Evolutionary conservation across 2,329 filamentous ascomycete genomes (phyloP), one percentile per base, ranked within the genome.

Genomic region (Akanthomyces lecanii): DNA sequence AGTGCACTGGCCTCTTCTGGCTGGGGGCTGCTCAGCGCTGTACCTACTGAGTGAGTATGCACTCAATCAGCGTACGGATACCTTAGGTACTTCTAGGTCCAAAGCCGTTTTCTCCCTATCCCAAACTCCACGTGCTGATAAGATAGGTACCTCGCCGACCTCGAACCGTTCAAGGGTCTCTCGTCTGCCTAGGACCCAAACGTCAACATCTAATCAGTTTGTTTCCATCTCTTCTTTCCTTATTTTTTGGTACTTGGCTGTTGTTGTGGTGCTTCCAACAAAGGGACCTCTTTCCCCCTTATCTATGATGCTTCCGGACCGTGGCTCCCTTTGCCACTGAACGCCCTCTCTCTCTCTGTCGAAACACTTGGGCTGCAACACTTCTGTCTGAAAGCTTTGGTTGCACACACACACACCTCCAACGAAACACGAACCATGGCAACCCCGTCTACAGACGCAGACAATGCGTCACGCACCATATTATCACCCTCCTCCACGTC

Each of bases 71-170:
- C 36, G 36, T 7, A 8, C 7, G 36, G 11, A 4, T 42, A 18
- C 38, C 25, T n/a, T 4, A 52, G 21, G 25, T 28, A 16, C 21
- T 21, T 21, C 21, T 21, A 21, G 21, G 21, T 21, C 21, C 21
- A 21, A 21, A 21, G 14, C 48, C 21, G 48, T 52, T 28, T 23
- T 23, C 45, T 28, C 11, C 7, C 40, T 44, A 18, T 25, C 44
- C 30, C 33, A n/a, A 14, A 40, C 44, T 50, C 53, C 61, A 63
- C 61, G 61, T 63, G 61, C 61, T 16, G 61, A 57, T 63, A 57
- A 63, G 61, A 63, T 63, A 62, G 18, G 7, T 25, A 25, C 21
- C 21, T 21, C 30, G 14, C n/a, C 48, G 14, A 50, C 56, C 45
- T 36, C 47, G 44, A 38, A 51, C 25, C 21, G 6, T 50, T 30